Base-by-base conservation (phyloP, 768 basidiomycete genomes). In the Mycena filopes region DNA sequence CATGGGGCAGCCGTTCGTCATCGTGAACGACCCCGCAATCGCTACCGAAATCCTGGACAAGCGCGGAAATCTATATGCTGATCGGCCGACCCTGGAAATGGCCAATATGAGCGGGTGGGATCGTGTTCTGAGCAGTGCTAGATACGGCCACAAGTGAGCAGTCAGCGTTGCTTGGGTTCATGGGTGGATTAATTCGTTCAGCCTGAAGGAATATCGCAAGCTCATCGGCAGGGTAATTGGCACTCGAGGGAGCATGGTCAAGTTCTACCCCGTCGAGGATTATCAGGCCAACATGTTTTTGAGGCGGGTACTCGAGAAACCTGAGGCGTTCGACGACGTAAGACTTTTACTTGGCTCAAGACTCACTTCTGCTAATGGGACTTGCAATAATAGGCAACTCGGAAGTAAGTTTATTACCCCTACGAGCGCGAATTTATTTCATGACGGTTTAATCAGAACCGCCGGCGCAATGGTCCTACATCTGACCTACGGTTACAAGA, bases 391-490 rank as follows among this genome's bases (percentile, higher is more conserved):
- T 16, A 65, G 64, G 64, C 64, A 4, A 60, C 54, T 18, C 74
- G 83, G 82, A 71, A 69, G 80, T 73, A 45, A 6, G 41, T 53
- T 58, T 4, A 9, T n/a, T n/a, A n/a, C n/a, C n/a, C n/a, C n/a
- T n/a, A n/a, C n/a, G n/a, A n/a, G n/a, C n/a, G n/a, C n/a, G n/a
- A 69, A 26, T 67, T 41, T 23, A 16, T 29, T 55, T 43, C 13
- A 20, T 2, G 28, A 25, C 28, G 29, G 13, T 13, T 9, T 21
- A 47, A 45, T 29, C 29, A 80, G 78, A 50, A 86, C 84, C 2
- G 79, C 80, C 16, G 81, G 81, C 3, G 78, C 81, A 9, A 80
- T 82, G 55, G 82, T 84, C 43, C 74, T 84, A 26, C 79, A 78
- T 23, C 80, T 83, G 20, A 77, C 82, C 1, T 79, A 84, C 71